phyloP scores from a whole-genome alignment of 208 protist species.

The Acanthamoeba royreba region DNA sequence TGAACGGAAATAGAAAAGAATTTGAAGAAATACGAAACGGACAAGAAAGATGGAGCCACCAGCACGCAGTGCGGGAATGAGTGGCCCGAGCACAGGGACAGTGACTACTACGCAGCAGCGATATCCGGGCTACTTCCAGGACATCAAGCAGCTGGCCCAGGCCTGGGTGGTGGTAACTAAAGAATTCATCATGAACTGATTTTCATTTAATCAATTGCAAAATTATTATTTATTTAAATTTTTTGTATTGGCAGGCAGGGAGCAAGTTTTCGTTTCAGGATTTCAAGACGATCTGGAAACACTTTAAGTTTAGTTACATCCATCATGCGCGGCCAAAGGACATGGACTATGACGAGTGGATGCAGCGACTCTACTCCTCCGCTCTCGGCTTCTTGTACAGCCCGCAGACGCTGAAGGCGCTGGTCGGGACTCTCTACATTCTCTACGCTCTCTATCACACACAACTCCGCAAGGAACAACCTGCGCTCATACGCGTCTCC shows the following conservation, averaged over 20 bases:
- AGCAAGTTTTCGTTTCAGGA: background rate
- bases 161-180: background rate
- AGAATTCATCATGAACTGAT: background rate
- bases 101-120: too few relatives aligned
- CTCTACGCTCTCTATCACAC: background rate
- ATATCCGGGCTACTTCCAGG: background rate
- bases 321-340: background rate
- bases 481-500: background rate
- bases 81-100: background rate
- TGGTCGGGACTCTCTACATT: background rate
- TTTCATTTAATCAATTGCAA: too few relatives aligned
- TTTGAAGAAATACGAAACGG: background rate
- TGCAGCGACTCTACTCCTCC: background rate
- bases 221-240: background rate
- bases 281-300: background rate
- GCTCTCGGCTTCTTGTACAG: background rate
- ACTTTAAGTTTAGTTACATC: background rate
- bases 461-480: background rate
- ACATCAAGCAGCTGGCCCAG: background rate
- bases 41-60: background rate
- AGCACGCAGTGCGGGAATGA: background rate
- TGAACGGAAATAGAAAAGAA: too few relatives aligned
- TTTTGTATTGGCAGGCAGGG: background rate
- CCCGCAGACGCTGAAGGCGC: background rate
- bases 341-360: background rate